Conservation (phyloP, 2,329 filamentous ascomycete species). For the Scedosporium boydii region DNA sequence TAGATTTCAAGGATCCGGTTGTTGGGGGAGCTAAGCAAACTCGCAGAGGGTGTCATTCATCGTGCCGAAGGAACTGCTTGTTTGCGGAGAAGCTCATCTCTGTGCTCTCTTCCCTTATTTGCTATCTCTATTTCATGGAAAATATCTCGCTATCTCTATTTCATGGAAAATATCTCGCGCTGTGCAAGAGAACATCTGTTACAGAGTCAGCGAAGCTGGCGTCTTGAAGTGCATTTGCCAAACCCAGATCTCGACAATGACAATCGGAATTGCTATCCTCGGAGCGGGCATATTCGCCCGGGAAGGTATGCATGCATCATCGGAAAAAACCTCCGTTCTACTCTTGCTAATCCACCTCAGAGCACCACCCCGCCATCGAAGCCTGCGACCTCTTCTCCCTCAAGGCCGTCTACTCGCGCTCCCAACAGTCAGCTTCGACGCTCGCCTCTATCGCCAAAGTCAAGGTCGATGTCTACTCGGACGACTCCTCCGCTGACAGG, state of each 20-base stretch:
- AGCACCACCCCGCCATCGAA: constrained; percentile 45
- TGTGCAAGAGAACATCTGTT: too few species aligned
- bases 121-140: background rate
- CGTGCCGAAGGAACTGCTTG: too few species aligned
- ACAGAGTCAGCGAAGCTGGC: too few species aligned
- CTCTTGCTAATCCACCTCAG: constrained; percentile 2
- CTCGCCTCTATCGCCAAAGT: background rate
- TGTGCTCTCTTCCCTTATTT: too few species aligned
- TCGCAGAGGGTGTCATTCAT: too few species aligned
- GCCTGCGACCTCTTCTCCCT: constrained; percentile 39
- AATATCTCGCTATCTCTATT: background rate
- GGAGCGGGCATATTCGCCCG: constrained; percentile 55
- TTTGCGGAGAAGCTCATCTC: too few species aligned
- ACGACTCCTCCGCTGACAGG: constrained; percentile 15
- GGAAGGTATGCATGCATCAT: constrained; percentile 32
- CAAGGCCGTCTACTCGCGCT: constrained; percentile 59
- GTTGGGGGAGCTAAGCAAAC: too few species aligned
- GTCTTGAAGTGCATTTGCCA: background rate
- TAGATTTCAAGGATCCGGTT: too few species aligned
- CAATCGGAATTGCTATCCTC: constrained; percentile 47
- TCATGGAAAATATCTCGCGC: background rate
- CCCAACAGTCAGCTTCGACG: constrained; percentile 42
- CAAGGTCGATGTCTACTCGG: constrained; percentile 8
- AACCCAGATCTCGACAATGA: background rate
- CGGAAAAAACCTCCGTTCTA: background rate